Conservation (phyloP, 176 grass and related monocot genomes). For the Dactylis glomerata region DNA sequence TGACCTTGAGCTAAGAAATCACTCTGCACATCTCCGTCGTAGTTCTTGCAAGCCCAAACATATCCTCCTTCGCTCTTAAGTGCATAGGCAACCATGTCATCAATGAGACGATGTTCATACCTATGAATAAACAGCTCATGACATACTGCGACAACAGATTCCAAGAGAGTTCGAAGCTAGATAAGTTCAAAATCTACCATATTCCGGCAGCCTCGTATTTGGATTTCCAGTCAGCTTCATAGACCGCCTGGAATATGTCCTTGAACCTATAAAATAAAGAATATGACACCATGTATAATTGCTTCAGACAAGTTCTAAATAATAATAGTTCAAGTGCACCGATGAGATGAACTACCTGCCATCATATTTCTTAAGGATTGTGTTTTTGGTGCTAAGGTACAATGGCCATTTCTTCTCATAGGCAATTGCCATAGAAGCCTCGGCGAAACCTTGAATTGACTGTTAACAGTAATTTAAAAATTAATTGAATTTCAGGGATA, state of each 20-base stretch:
- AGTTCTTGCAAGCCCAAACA: constrained; percentile 98
- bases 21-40: constrained; percentile 97
- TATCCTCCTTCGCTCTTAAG: constrained; percentile 93
- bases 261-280: constrained; percentile 64
- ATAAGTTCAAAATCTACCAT: constrained; percentile 47
- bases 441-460: constrained; percentile 89
- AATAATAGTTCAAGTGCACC: neutral
- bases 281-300: constrained; percentile 13
- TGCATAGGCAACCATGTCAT: constrained; percentile 99
- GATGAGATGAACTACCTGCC: constrained; percentile 58
- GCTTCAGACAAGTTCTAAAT: neutral
- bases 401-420: constrained; percentile 95
- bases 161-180: neutral
- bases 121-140: constrained; percentile 33
- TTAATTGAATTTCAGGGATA: neutral
- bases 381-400: constrained; percentile 98
- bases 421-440: constrained; percentile 86
- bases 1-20: constrained; percentile 98
- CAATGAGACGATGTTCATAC: constrained; percentile 97
- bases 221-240: constrained; percentile 90
- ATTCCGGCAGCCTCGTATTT: constrained; percentile 88
- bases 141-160: constrained; percentile 2
- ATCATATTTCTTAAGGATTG: constrained; percentile 99
- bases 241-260: constrained; percentile 98
- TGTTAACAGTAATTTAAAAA: constrained; percentile 35